Evolutionary conservation across 441 rosid species (phyloP).

Genomic region (Syzygium malaccense): DNA sequence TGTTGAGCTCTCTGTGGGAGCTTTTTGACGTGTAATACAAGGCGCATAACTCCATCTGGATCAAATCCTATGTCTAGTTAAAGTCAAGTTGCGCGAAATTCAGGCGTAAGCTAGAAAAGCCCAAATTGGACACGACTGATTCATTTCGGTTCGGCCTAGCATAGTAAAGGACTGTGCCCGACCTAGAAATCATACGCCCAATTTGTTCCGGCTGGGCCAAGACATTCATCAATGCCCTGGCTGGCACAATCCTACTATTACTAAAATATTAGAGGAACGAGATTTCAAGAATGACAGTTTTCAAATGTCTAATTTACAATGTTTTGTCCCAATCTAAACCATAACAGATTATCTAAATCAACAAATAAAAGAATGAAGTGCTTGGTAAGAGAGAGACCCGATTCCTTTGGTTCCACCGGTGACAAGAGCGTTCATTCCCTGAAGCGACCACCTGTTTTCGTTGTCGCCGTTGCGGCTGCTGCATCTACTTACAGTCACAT

Average conservation of each 20-base stretch:
- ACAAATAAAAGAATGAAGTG: background rate
- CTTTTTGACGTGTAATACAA: background rate
- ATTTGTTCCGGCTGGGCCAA: background rate
- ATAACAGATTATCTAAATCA: background rate
- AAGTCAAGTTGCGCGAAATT: background rate
- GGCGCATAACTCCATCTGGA: background rate
- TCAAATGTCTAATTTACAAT: background rate
- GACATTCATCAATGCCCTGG: too few species aligned
- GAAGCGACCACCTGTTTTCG: background rate
- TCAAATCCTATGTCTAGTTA: background rate
- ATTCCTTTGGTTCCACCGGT: conserved; percentile 10
- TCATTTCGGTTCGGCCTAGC: background rate
- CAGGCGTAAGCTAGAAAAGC: background rate
- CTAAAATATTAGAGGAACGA: background rate
- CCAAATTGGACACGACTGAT: background rate
- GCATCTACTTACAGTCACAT: background rate
- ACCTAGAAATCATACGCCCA: background rate
- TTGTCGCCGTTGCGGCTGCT: background rate
- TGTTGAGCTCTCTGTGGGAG: background rate
- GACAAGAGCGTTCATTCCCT: conserved; percentile 8
- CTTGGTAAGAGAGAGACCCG: background rate
- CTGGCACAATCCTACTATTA: background rate
- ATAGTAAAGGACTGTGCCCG: background rate
- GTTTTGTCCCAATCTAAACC: background rate
- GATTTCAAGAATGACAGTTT: background rate